phyloP scores from a whole-genome alignment of 1,139 yeast species.

The Magnusiomyces suaveolens region DNA sequence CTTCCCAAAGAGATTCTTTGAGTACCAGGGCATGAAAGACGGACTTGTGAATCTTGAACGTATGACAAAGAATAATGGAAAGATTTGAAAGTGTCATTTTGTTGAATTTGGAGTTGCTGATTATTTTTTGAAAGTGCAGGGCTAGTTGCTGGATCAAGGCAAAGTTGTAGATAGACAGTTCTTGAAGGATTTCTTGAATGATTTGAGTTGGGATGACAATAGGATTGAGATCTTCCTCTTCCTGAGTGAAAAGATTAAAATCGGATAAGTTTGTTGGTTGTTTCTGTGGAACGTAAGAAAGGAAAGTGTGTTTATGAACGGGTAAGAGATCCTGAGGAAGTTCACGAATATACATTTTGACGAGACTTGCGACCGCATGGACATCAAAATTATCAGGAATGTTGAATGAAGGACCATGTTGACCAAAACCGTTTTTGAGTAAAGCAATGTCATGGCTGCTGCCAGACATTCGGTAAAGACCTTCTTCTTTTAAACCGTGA shows the following conservation, averaged over 20 bases:
- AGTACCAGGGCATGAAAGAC: conserved; percentile 21
- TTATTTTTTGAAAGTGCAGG: conserved; percentile 23
- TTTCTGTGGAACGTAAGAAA: conserved; percentile 11
- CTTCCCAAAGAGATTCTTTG: conserved; percentile 19
- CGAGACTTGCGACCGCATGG: conserved; percentile 76
- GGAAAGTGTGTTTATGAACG: conserved; percentile 14
- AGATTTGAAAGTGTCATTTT: conserved; percentile 27
- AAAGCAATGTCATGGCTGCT: conserved; percentile 57
- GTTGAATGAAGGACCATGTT: conserved; percentile 50
- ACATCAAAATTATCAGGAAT: conserved; percentile 59
- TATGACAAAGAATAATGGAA: conserved; percentile 28
- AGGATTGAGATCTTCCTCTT: conserved; percentile 17
- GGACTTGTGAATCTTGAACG: conserved; percentile 24
- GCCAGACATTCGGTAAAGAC: conserved; percentile 73
- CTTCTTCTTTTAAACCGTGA: conserved; percentile 64
- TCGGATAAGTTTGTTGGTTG: conserved; percentile 5
- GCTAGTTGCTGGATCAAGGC: conserved; percentile 24
- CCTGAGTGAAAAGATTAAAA: conserved; percentile 12
- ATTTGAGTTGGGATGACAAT: conserved; percentile 18
- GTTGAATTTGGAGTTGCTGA: conserved; percentile 18
- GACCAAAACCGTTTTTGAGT: conserved; percentile 55
- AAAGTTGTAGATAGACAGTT: conserved; percentile 22
- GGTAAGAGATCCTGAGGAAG: conserved; percentile 64
- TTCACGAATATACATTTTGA: conserved; percentile 67
- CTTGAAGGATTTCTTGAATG: conserved; percentile 21